Evolutionary conservation across 2,329 filamentous ascomycete species (phyloP).

Genomic region (Dissoconium aciculare): DNA sequence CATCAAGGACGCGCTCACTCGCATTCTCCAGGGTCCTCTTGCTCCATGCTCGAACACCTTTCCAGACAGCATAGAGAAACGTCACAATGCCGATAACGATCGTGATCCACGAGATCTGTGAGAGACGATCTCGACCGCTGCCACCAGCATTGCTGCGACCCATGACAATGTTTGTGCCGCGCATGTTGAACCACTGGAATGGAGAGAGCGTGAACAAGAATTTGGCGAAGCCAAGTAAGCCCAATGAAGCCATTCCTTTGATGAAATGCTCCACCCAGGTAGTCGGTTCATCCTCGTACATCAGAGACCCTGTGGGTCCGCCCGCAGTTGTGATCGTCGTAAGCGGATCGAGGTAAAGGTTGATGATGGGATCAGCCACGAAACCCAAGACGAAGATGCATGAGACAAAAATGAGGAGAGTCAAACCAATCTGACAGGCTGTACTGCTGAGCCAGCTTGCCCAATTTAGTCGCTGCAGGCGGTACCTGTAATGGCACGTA

Average conservation of each 20-base stretch:
- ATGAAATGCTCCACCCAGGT: slow-evolving; percentile 73
- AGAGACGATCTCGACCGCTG: slow-evolving; percentile 61
- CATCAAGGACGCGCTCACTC: slow-evolving; percentile 68
- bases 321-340: slow-evolving; percentile 24
- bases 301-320: slow-evolving; percentile 18
- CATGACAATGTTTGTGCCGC: slow-evolving; percentile 44
- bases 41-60: slow-evolving; percentile 60
- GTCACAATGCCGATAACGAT: slow-evolving; percentile 67
- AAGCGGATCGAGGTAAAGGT: slow-evolving; percentile 66
- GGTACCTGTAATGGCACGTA: slow-evolving; percentile 74
- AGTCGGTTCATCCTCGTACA: slow-evolving; percentile 35
- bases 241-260: slow-evolving; percentile 82
- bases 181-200: slow-evolving; percentile 62
- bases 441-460: slow-evolving; percentile 44
- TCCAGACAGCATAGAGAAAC: slow-evolving; percentile 74
- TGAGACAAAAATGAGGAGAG: slow-evolving; percentile 52
- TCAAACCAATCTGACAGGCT: slow-evolving; percentile 53
- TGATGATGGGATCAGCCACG: slow-evolving; percentile 81
- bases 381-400: slow-evolving; percentile 77
- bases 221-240: slow-evolving; percentile 72
- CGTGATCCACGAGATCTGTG: slow-evolving; percentile 64
- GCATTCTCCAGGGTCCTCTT: slow-evolving; percentile 58
- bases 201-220: slow-evolving; percentile 59
- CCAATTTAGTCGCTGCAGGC: slow-evolving; percentile 62
- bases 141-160: slow-evolving; percentile 27